These are phyloP conservation scores for Pleurozium schreberi DNA, from an alignment of 225 moss, liverwort and hornwort genomes.

Conservation along the genomic window DNA sequence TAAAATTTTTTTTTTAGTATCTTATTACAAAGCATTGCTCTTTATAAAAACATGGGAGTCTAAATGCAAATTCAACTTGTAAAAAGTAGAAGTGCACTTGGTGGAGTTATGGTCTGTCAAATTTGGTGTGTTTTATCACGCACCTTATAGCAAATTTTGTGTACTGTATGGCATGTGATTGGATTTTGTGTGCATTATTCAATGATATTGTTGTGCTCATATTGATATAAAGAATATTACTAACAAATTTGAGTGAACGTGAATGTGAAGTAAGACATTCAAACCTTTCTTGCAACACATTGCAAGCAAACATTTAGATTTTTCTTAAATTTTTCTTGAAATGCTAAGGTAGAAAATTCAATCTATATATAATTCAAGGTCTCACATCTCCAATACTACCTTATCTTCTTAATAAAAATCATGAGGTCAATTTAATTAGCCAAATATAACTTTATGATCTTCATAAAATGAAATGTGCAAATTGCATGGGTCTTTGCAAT, in stretches of 20 bases:
- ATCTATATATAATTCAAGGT: background rate
- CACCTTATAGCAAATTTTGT: background rate
- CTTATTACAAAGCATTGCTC: too few relatives aligned
- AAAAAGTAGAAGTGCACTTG: too few relatives aligned
- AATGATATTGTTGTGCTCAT: accelerated
- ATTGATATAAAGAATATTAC: background rate
- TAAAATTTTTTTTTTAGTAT: too few relatives aligned
- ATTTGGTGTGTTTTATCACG: background rate
- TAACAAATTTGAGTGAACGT: background rate
- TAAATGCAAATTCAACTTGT: too few relatives aligned
- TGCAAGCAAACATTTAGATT: background rate
- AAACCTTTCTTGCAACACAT: too few relatives aligned
- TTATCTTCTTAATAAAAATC: background rate
- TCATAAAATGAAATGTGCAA: accelerated
- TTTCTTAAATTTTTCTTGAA: background rate
- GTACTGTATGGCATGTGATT: background rate
- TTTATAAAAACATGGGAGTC: too few relatives aligned
- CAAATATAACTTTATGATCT: background rate
- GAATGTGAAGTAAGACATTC: background rate
- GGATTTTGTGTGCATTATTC: background rate
- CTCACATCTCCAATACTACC: background rate
- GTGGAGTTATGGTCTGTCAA: too few relatives aligned
- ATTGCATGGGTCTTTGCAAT: background rate
- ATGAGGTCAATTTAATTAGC: background rate
- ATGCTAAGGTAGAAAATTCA: background rate